Percentiles rank a stretch among this genome's conserved stretches.
These are phyloP conservation scores for Fomitopsis betulina DNA, from an alignment of 1,284 basidiomycete species.

Conservation along the genomic window DNA sequence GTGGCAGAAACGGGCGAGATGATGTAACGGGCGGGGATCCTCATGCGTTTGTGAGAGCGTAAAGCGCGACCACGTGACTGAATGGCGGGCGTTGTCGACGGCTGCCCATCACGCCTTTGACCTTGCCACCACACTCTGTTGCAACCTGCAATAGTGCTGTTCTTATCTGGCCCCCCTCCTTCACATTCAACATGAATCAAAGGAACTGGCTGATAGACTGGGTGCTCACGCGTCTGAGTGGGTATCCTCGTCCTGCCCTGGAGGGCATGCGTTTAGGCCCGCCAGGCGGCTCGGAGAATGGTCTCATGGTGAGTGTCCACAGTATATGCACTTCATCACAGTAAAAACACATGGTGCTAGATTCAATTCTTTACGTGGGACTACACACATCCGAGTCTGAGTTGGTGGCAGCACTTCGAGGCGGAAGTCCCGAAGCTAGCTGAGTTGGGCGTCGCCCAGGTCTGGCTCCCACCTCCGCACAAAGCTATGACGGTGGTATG, in stretches of 20 bases:
- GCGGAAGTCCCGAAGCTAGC: constrained; percentile 65
- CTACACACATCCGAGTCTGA: constrained; percentile 48
- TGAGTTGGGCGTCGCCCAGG: constrained; percentile 79
- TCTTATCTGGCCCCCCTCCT: neutral
- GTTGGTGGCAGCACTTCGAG: constrained; percentile 85
- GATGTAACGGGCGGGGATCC: no score
- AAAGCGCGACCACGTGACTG: no score
- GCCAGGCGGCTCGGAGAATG: constrained; percentile 42
- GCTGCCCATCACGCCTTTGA: neutral
- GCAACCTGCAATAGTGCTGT: neutral
- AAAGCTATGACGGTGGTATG: constrained; percentile 62
- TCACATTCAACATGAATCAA: constrained; percentile 1
- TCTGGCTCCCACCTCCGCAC: constrained; percentile 77
- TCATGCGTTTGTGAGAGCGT: no score
- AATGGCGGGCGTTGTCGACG: neutral
- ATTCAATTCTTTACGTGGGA: constrained; percentile 87
- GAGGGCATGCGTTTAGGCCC: constrained; percentile 54
- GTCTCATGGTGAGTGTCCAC: constrained; percentile 54
- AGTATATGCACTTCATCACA: neutral
- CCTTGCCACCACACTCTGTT: neutral
- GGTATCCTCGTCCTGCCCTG: constrained; percentile 38
- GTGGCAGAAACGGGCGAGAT: no score
- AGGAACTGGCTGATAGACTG: constrained; percentile 17
- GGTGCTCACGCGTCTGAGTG: constrained; percentile 17
- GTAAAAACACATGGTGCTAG: constrained; percentile 29